Percentiles rank a stretch among this genome's conserved stretches.
phyloP scores from a whole-genome alignment of 352 stramenopile species.

The Globisporangium megalacanthum region DNA sequence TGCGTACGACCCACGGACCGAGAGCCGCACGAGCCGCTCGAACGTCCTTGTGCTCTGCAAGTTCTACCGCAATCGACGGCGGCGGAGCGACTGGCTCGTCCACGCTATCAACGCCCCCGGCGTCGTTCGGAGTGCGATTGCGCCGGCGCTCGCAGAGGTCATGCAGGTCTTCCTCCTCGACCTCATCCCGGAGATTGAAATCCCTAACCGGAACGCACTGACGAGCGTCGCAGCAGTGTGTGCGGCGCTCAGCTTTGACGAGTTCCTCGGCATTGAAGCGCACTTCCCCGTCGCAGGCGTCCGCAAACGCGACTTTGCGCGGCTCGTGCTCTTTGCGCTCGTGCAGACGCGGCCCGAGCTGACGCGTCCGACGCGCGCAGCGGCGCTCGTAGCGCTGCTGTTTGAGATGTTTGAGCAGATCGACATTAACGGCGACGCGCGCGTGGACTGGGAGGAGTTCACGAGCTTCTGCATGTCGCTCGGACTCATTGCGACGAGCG shows the following conservation, averaged over 20 bases:
- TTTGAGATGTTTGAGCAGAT: conserved; percentile 82
- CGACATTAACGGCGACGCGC: conserved; percentile 75
- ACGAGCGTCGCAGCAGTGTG: conserved; percentile 58
- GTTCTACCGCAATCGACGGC: conserved; percentile 34
- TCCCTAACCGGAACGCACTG: conserved; percentile 53
- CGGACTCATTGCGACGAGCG: conserved; percentile 46
- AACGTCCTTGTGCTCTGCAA: conserved; percentile 54
- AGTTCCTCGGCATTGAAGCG: conserved; percentile 51
- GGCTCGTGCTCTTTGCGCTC: conserved; percentile 41
- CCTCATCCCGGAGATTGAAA: conserved; percentile 67
- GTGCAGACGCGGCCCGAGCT: conserved; percentile 39
- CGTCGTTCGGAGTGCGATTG: conserved; percentile 37
- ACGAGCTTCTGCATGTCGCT: conserved; percentile 73
- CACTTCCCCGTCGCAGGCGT: conserved; percentile 40
- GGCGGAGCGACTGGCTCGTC: conserved; percentile 32
- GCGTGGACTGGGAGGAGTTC: conserved; percentile 85
- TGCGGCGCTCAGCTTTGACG: conserved; percentile 43
- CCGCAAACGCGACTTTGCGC: conserved; percentile 42
- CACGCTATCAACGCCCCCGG: conserved; percentile 30
- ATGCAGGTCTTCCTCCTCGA: conserved; percentile 63
- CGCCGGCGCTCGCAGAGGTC: conserved; percentile 30
- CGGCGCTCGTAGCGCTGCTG: conserved; percentile 36
- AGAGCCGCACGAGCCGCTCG: conserved; percentile 5
- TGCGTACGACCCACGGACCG: conserved; percentile 17
- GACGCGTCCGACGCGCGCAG: conserved; percentile 21